phyloP scores from a whole-genome alignment of 2,329 filamentous ascomycete genomes.

The Pseudogymnoascus sp. region DNA sequence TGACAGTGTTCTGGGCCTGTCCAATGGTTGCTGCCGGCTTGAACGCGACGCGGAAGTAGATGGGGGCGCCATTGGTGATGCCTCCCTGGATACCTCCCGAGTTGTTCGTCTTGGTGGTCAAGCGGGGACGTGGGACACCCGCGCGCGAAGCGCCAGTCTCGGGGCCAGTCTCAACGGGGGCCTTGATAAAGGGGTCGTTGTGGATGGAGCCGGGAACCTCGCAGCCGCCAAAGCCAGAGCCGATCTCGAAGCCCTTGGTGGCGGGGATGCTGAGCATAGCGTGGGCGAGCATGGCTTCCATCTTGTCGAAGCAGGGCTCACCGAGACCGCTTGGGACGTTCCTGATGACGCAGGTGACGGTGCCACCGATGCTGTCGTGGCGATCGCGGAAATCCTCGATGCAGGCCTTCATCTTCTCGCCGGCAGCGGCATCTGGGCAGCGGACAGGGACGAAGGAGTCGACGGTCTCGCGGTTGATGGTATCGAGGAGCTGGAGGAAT shows the following conservation, averaged over 20 bases:
- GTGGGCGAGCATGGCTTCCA: slow-evolving; percentile 84
- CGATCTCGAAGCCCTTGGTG: slow-evolving; percentile 92
- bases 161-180: slow-evolving; percentile 36
- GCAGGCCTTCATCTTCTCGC: slow-evolving; percentile 64
- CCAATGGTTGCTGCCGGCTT: slow-evolving; percentile 93
- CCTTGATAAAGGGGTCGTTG: slow-evolving; percentile 74
- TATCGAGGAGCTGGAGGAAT: slow-evolving; percentile 66
- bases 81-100: slow-evolving; percentile 92
- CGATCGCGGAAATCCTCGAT: slow-evolving; percentile 72
- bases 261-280: slow-evolving; percentile 94
- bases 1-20: slow-evolving; percentile 74
- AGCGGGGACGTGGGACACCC: slow-evolving; percentile 45
- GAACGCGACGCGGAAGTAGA: slow-evolving; percentile 93
- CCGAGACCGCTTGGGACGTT: slow-evolving; percentile 79
- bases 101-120: slow-evolving; percentile 89
- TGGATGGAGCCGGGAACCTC: slow-evolving; percentile 81
- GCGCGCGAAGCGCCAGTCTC: slow-evolving; percentile 36
- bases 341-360: slow-evolving; percentile 86
- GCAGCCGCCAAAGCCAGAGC: slow-evolving; percentile 82
- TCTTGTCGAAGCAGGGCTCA: slow-evolving; percentile 91
- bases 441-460: slow-evolving; percentile 80
- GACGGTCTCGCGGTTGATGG: slow-evolving; percentile 65
- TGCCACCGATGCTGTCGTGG: slow-evolving; percentile 86
- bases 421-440: slow-evolving; percentile 62
- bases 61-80: slow-evolving; percentile 84